Evolutionary conservation across 768 basidiomycete genomes (phyloP), one percentile per base, ranked within the genome.

Genomic region (Calocybe indica): DNA sequence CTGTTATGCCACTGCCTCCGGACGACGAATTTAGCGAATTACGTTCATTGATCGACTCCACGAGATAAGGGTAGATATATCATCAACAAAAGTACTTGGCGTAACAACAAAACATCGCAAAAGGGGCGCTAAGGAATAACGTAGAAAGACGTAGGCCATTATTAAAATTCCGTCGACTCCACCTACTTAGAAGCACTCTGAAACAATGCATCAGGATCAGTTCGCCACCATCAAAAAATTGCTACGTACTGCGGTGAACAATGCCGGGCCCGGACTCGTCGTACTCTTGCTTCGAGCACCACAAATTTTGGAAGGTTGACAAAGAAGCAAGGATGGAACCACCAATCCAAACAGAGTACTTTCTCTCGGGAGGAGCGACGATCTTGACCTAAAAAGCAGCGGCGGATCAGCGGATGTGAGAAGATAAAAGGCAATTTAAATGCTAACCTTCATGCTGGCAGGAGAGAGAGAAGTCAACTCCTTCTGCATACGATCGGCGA

Each of bases 301-400:
- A 96, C 70, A 94, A 72, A 65, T 92, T 93, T 75, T 95, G 92
- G 92, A 95, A 95, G 57, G 92, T 94, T 62, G 82, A 86, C 43
- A 96, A 79, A 31, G 90, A 92, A 39, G 92, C 92, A 56, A 89
- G 71, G 58, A 88, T 89, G 37, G 84, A 86, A 50, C 86, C 87
- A 72, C 87, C 87, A 58, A 92, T 92, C 89, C 93, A 96, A 69
- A 94, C 92, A 46, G 89, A 92, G 79, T 92, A 92, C 67, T 91
- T 95, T 58, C 92, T 76, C 75, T 95, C 92, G 46, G 92, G 91
- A 43, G 92, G 92, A 51, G 92, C 88, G 50, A 91, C 86, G 48
- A 93, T 91, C 82, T 91, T 92, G 72, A 92, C 85, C 78, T 80
- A 50, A 28, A 28, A 13, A 35, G 5, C 34, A 8, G 38, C 9